These are phyloP conservation scores for Phytophthora idaei DNA, from an alignment of 352 stramenopile genomes.

Conservation along the genomic window DNA sequence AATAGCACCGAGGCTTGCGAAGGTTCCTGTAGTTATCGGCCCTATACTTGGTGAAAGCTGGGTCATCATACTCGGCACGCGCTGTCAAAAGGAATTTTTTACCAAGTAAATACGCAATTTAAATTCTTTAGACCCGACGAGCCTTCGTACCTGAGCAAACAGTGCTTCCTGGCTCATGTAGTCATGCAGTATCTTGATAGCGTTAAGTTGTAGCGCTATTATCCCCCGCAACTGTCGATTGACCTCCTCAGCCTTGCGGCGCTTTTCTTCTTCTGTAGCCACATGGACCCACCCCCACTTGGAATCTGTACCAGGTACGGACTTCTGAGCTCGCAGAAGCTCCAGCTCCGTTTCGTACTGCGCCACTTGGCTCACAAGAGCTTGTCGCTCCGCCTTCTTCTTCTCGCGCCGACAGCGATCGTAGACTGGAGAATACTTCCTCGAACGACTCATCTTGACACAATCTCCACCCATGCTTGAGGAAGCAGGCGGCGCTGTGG, in stretches of 20 bases:
- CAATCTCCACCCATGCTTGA: not conserved
- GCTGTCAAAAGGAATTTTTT: not conserved
- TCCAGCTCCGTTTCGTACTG: slow-evolving; percentile 23
- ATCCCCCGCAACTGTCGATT: slow-evolving; percentile 11
- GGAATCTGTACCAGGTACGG: not conserved
- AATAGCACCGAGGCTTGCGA: slow-evolving; percentile 3
- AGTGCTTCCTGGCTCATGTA: not conserved
- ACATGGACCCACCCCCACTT: slow-evolving; percentile 17
- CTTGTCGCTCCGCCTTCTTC: slow-evolving; percentile 19
- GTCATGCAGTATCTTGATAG: not conserved
- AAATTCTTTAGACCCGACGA: not conserved
- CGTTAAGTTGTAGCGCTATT: slow-evolving; percentile 1
- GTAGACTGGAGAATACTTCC: slow-evolving; percentile 8
- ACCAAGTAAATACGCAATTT: not conserved
- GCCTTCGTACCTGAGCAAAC: slow-evolving; percentile 1
- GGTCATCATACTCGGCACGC: slow-evolving; percentile 6
- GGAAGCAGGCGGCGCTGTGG: not conserved
- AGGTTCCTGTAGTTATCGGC: not conserved
- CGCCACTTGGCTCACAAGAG: slow-evolving; percentile 11
- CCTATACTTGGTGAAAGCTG: not conserved
- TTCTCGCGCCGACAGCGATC: slow-evolving; percentile 14
- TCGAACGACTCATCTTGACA: not conserved
- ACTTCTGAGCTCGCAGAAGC: slow-evolving; percentile 5
- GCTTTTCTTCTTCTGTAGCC: slow-evolving; percentile 13
- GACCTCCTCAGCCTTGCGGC: slow-evolving; percentile 13